phyloP scores from a whole-genome alignment of 2,329 filamentous ascomycete genomes.

The Microdochium bolleyi region DNA sequence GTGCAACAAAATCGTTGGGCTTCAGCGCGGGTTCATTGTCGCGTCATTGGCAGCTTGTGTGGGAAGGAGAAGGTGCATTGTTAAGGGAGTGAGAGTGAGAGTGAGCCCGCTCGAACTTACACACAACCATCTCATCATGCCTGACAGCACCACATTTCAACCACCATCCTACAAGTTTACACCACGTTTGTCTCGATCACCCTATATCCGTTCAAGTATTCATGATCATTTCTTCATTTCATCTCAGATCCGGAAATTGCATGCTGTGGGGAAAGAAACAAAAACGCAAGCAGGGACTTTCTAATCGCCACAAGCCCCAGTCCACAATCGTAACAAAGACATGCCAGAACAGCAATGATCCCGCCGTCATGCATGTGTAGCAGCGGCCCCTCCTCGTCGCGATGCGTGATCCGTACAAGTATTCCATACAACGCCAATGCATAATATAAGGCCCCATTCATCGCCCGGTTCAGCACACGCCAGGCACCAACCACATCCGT shows the following conservation, averaged over 20 bases:
- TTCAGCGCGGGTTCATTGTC: no score
- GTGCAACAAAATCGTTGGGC: background rate
- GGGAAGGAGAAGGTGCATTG: background rate
- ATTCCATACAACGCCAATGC: background rate
- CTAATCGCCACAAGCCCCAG: background rate
- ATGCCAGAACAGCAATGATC: background rate
- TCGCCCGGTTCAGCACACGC: background rate
- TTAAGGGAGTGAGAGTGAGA: no score
- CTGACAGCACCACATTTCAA: no score
- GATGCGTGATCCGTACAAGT: background rate
- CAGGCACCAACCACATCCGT: background rate
- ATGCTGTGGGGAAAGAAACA: background rate
- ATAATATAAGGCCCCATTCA: background rate
- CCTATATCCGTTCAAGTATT: background rate
- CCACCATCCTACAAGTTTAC: no score
- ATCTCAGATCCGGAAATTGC: background rate
- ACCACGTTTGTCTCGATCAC: background rate
- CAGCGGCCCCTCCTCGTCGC: background rate
- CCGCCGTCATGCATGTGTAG: no score
- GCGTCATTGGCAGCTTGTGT: no score
- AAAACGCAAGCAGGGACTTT: background rate
- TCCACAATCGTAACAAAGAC: background rate
- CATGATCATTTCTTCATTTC: background rate
- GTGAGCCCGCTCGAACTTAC: no score
- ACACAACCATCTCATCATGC: no score